Base-by-base conservation (phyloP, 2,329 filamentous ascomycete species). In the Aureobasidium vineae region DNA sequence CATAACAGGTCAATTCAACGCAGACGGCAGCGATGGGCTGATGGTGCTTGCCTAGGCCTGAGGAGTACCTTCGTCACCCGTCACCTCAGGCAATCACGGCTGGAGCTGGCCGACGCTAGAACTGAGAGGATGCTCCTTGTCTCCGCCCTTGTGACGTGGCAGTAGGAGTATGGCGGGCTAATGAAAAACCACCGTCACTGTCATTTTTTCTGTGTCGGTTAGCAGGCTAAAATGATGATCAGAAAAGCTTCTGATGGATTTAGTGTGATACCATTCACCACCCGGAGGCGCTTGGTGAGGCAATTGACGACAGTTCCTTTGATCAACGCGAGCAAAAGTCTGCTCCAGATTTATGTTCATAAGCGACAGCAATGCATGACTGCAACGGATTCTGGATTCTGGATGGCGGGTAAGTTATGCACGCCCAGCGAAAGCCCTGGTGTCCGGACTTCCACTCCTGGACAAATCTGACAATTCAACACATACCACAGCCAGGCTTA, bases 91-190 rank as follows among this genome's bases (percentile, higher is more conserved):
- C 57, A 52, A 66, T 66, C 64, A 61, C 28, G 49, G 43, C 57
- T 57, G 74, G 71, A 74, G 75, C 71, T 73, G 72, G 73, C 72
- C 70, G 72, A 78, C 77, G 77, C 79, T 81, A 81, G 79, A 76
- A 77, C 76, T 74, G 76, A 77, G 78, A 78, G 79, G 75, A 75
- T 76, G 75, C 77, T 63, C 56, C 40, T 54, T 76, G 76, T 80
- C 79, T 80, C 78, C 80, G 79, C 81, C 78, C 80, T 77, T 80
- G 80, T 81, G 79, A 82, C 80, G 80, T 82, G 80, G 80, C 80
- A 77, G 76, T 69, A 75, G 73, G 73, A 78, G 69, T 73, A 66
- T 74, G 72, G 73, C 70, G 70, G 69, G 69, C 68, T 68, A 54
- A 67, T 31, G 56, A 66, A 71, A 19, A 71, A 69, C 69, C 72